Evolutionary conservation across 2,329 filamentous ascomycete genomes (phyloP).

Genomic region (Gaeumannomyces tritici): DNA sequence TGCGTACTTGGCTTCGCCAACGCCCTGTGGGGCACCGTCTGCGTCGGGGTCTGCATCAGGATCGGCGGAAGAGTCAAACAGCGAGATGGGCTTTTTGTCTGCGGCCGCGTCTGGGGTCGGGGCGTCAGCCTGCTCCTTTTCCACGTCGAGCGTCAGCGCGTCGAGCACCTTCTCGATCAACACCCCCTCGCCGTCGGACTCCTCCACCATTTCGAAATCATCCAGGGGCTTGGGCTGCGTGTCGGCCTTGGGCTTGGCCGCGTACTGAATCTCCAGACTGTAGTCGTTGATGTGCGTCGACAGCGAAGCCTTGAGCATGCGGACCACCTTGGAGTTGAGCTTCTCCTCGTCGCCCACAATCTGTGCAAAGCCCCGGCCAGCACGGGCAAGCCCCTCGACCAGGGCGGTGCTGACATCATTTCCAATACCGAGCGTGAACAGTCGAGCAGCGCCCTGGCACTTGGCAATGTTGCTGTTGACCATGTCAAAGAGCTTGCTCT

Average conservation of each 20-base stretch:
- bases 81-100: conserved; percentile 36
- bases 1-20: conserved; percentile 26
- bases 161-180: conserved; percentile 49
- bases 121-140: conserved; percentile 8
- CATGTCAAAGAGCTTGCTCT: conserved; percentile 31
- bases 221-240: background rate
- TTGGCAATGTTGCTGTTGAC: conserved; percentile 29
- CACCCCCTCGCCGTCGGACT: conserved; percentile 36
- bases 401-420: conserved; percentile 37
- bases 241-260: conserved; percentile 5
- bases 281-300: conserved; percentile 58
- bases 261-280: conserved; percentile 52
- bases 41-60: conserved; percentile 30
- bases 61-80: conserved; percentile 44
- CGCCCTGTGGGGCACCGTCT: conserved; percentile 9
- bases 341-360: conserved; percentile 52
- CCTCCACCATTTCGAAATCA: conserved; percentile 15
- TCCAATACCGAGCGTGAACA: conserved; percentile 49
- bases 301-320: conserved; percentile 65
- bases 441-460: conserved; percentile 32
- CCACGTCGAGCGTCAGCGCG: conserved; percentile 27
- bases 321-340: conserved; percentile 58
- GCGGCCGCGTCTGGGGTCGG: background rate
- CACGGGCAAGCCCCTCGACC: conserved; percentile 43
- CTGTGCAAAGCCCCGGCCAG: conserved; percentile 51